Evolutionary conservation across 768 basidiomycete genomes (phyloP), one percentile per base, ranked within the genome.

Genomic region (Hypholoma sublateritium): DNA sequence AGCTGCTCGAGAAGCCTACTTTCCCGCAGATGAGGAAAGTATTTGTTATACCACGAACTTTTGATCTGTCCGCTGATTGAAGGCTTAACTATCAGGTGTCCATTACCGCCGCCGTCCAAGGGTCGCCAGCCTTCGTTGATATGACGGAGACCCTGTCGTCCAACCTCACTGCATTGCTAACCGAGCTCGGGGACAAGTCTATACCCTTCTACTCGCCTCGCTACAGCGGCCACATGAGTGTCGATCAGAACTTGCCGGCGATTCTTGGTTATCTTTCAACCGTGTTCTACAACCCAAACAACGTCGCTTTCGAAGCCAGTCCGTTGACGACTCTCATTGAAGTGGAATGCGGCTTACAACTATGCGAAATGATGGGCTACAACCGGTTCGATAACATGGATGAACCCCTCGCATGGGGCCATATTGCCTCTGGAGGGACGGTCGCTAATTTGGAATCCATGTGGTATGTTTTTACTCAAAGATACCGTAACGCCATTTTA

Each of bases 371-470:
- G 75, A 55, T 80, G 9, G 78, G 79, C 3, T 77, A 70, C 48
- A 62, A 66, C 19, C 62, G 55, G 14, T 43, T 19, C 28, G 36
- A 39, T 14, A 25, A 28, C n/a, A 36, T 41, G 14, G 49, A 57
- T n/a, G 52, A 57, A n/a, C 56, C 56, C n/a, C 46, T 58, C 12
- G 67, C 59, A 24, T 80, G 78, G 78, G 79, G 78, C 0, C 79
- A 80, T 59, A 71, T 80, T 45, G 69, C 77, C 8, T 72, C 68
- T 37, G 78, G 69, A 43, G 79, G 79, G 3, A 70, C 77, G 9
- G 67, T 80, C 7, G 79, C 79, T 3, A 80, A 80, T 57, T 45
- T 79, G 53, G 79, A 80, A 61, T 76, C 79, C 14, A 74, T 78
- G 56, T 79, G 77, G 78, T 60, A 34, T 14, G 46, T 13, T 44